Conservation (phyloP, 2,329 filamentous ascomycete genomes). For the Pseudogymnoascus sp. region DNA sequence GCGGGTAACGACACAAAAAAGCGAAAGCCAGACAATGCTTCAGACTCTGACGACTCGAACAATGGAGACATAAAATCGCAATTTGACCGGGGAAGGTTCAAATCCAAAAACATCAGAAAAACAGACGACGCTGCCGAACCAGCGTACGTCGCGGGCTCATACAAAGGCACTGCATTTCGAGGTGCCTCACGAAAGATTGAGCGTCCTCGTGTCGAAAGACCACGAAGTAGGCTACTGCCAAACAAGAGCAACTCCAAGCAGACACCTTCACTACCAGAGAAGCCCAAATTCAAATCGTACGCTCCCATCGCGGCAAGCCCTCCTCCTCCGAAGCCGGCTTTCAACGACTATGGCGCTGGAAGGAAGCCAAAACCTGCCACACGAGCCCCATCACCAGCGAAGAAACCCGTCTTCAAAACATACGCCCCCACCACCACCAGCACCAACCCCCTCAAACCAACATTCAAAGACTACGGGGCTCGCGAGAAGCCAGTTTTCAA, state of each 20-base stretch:
- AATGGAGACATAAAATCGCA: neutral
- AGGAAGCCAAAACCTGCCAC: neutral
- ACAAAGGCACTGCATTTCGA: neutral
- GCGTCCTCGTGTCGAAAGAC: neutral
- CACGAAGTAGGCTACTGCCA: neutral
- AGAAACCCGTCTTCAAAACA: neutral
- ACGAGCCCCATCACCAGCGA: neutral
- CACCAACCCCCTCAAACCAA: neutral
- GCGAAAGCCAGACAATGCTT: neutral
- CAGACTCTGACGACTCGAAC: neutral
- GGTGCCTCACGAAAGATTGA: neutral
- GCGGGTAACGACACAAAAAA: neutral
- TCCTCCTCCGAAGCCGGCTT: neutral
- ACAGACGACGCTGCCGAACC: neutral
- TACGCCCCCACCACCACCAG: neutral
- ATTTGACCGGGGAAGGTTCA: neutral
- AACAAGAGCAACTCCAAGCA: neutral
- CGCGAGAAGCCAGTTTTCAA: neutral
- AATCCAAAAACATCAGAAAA: neutral
- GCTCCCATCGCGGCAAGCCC: neutral
- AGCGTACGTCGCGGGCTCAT: neutral
- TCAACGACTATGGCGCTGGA: neutral
- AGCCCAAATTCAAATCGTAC: neutral
- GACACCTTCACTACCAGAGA: neutral
- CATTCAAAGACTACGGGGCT: too few species aligned